Evolutionary conservation across 2,329 filamentous ascomycete genomes (phyloP), one percentile per base, ranked within the genome.

Genomic region (Tolypocladium tropicale): DNA sequence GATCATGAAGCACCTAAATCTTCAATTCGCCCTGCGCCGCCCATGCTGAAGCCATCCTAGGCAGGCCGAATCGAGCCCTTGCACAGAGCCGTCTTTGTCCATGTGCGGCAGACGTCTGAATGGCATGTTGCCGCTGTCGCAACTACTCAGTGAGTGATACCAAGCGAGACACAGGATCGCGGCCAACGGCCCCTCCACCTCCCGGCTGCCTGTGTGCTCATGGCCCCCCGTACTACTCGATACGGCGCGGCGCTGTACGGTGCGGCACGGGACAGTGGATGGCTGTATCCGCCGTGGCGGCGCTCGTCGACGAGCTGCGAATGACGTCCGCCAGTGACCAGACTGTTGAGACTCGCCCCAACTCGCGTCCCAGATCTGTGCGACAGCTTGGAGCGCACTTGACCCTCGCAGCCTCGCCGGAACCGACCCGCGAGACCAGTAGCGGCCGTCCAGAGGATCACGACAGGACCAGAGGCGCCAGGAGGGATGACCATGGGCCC

Each of bases 341-440:
- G 18, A 32, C 4, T 33, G n/a, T n/a, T n/a, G 46, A 50, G 18
- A 33, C 46, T 50, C 46, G 7, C 37, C 37, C 18, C 37, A 34
- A 30, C 16, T n/a, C 37, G 36, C 39, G 41, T 28, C 32, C 53
- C 32, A 52, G 54, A 55, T 56, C 55, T 54, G 34, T 46, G 52
- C 52, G 28, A 53, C 51, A 37, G 32, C 25, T 30, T 41, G 25
- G 28, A 28, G 32, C 41, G 9, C 54, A 52, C 37, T 55, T 28
- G 41, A 56, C 46, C 39, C 32, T 28, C 39, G 50, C 51, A 50
- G 54, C 54, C 54, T 56, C 54, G 37, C 41, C 55, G 55, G 55
- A 41, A 53, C 33, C 41, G 55, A 53, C 55, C 55, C 55, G 55
- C 51, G 55, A 56, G 51, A 28, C 55, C 55, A 49, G 50, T 50